These are phyloP conservation scores for Canariomyces notabilis DNA, from an alignment of 2,329 filamentous ascomycete species.

Conservation along the genomic window DNA sequence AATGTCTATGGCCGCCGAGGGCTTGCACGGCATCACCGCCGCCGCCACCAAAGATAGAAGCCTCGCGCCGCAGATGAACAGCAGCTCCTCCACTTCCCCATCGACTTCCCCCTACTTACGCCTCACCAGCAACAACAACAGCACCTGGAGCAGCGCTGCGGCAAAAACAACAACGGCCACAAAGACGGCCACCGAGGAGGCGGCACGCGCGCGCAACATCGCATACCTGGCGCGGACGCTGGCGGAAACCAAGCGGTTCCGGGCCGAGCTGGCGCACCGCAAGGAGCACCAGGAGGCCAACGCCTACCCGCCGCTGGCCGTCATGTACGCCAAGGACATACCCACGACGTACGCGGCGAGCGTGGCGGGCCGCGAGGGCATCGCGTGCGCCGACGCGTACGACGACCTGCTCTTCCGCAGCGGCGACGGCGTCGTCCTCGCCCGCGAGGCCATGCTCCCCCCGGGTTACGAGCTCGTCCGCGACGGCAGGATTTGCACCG, in stretches of 20 bases:
- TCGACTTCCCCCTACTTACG: conserved; percentile 17
- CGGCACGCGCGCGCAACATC: conserved; percentile 47
- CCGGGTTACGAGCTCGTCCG: conserved; percentile 69
- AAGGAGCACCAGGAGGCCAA: conserved; percentile 59
- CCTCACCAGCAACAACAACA: conserved; percentile 15
- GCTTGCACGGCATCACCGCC: conserved; percentile 4
- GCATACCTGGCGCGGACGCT: conserved; percentile 73
- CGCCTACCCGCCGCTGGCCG: conserved; percentile 71
- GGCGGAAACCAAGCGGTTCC: conserved; percentile 66
- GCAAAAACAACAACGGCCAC: conserved; percentile 10
- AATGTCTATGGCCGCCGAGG: neutral
- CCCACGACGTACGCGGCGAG: conserved; percentile 81
- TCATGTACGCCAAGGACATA: conserved; percentile 81
- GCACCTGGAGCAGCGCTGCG: no score
- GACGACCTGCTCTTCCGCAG: conserved; percentile 82
- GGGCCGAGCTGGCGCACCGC: conserved; percentile 63
- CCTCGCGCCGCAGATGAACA: conserved; percentile 45
- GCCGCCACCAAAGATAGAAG: conserved; percentile 34
- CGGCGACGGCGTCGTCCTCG: conserved; percentile 85
- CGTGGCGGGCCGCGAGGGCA: conserved; percentile 67
- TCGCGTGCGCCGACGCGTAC: conserved; percentile 72
- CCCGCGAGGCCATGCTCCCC: conserved; percentile 79
- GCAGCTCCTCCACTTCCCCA: conserved; percentile 21
- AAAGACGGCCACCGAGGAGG: conserved; percentile 24
- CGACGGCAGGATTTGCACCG: conserved; percentile 71